Evolutionary conservation across 768 basidiomycete species (phyloP).

Genomic region (Naganishia vaughanmartiniae): DNA sequence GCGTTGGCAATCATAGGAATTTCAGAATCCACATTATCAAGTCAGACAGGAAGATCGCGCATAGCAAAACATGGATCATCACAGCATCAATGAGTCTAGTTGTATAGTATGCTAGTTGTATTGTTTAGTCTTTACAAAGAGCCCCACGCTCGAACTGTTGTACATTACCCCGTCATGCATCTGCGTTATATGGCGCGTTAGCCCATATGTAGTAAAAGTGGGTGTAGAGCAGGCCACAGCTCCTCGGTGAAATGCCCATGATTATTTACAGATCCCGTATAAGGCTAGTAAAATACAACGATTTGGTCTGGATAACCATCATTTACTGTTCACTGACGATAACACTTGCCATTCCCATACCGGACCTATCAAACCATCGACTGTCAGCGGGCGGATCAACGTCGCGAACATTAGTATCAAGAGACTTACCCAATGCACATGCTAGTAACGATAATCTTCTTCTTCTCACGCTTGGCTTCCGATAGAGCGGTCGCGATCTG

Average conservation of each 20-base stretch:
- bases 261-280: constrained; percentile 16
- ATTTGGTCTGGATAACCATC: constrained; percentile 1
- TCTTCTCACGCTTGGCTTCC: constrained; percentile 68
- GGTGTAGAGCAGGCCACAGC: too few relatives aligned
- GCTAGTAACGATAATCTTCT: constrained; percentile 73
- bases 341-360: constrained; percentile 34
- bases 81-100: neutral
- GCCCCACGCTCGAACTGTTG: neutral
- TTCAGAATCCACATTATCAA: too few relatives aligned
- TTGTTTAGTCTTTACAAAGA: neutral
- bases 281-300: constrained; percentile 12
- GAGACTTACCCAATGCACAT: constrained; percentile 61
- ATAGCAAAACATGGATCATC: neutral
- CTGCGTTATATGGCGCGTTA: too few relatives aligned
- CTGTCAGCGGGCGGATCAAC: constrained; percentile 1
- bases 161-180: neutral
- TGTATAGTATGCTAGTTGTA: neutral
- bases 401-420: neutral
- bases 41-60: too few relatives aligned
- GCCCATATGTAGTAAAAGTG: too few relatives aligned
- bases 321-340: constrained; percentile 44
- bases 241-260: constrained; percentile 12
- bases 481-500: constrained; percentile 86
- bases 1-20: too few relatives aligned
- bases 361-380: constrained; percentile 10